Evolutionary conservation across 2,329 filamentous ascomycete genomes (phyloP).

Genomic region (Dothistroma septosporum): DNA sequence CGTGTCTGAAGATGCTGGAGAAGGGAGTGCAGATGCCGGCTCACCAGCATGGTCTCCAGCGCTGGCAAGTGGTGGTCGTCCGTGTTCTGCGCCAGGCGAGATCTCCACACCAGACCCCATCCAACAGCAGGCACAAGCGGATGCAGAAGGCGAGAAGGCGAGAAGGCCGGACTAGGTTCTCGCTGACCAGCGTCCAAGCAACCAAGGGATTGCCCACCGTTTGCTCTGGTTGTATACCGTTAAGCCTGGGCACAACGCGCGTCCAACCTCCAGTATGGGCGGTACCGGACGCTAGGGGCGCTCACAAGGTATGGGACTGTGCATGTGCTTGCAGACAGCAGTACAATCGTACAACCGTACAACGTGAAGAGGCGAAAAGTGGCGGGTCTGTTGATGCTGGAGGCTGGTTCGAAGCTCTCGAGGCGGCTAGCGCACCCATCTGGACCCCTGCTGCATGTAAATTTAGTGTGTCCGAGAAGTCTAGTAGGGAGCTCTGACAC

Average conservation of each 20-base stretch:
- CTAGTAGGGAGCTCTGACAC: neutral
- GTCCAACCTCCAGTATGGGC: neutral
- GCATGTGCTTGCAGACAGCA: neutral
- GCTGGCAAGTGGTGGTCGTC: neutral
- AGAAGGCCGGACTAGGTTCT: neutral
- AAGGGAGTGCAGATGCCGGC: neutral
- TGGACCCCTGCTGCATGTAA: neutral
- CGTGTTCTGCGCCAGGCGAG: neutral
- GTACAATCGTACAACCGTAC: too few species aligned
- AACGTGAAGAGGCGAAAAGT: neutral
- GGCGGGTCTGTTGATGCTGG: neutral
- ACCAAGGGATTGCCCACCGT: neutral
- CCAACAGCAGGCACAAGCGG: neutral
- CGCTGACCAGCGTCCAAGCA: neutral
- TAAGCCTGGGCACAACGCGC: too few species aligned
- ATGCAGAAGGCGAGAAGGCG: neutral
- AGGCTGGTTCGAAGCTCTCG: neutral
- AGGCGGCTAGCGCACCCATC: neutral
- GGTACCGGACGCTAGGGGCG: neutral
- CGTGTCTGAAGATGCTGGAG: conserved; percentile 5
- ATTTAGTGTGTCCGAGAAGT: neutral
- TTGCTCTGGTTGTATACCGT: neutral
- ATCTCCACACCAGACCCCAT: neutral
- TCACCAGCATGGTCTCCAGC: neutral
- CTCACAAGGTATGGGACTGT: neutral